A percentile compares a stretch with the other conserved stretches of the same genome.
phyloP scores from a whole-genome alignment of 257 asterid species.

The Datura wrightii region DNA sequence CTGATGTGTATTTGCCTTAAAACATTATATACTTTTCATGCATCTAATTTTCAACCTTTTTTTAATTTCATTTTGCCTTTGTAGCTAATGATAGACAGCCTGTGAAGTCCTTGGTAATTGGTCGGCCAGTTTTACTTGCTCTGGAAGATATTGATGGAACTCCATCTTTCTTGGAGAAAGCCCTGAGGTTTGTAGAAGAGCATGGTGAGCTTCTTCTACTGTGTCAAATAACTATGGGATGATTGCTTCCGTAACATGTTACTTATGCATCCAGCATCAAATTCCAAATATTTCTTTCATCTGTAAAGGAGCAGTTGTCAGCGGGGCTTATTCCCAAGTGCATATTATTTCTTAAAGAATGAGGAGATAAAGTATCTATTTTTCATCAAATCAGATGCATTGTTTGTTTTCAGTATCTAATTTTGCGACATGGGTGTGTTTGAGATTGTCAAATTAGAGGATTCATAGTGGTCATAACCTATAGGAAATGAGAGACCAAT shows the following conservation, averaged over 20 bases:
- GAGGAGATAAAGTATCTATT: neutral
- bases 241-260: neutral
- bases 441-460: slow-evolving; percentile 20
- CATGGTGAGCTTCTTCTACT: slow-evolving; percentile 62
- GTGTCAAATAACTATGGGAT: slow-evolving; percentile 10
- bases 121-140: slow-evolving; percentile 95
- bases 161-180: slow-evolving; percentile 97
- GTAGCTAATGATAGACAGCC: slow-evolving; percentile 79
- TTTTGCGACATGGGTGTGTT: slow-evolving; percentile 22
- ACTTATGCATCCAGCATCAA: slow-evolving; percentile 22
- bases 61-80: slow-evolving; percentile 27
- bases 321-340: slow-evolving; percentile 7
- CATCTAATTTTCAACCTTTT: slow-evolving; percentile 25
- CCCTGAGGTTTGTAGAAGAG: slow-evolving; percentile 89
- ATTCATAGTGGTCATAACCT: neutral
- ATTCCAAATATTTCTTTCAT: neutral
- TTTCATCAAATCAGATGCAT: slow-evolving; percentile 19
- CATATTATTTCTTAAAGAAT: neutral
- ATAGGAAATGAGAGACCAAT: slow-evolving; percentile 13
- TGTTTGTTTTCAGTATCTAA: neutral
- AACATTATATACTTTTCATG: slow-evolving; percentile 9
- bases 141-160: slow-evolving; percentile 96
- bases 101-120: slow-evolving; percentile 79
- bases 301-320: neutral
- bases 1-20: slow-evolving; percentile 3